Evolutionary conservation across 371 early-diverging fungal genomes (phyloP), one percentile per base, ranked within the genome.

Genomic region (Capillidium rhysosporum): DNA sequence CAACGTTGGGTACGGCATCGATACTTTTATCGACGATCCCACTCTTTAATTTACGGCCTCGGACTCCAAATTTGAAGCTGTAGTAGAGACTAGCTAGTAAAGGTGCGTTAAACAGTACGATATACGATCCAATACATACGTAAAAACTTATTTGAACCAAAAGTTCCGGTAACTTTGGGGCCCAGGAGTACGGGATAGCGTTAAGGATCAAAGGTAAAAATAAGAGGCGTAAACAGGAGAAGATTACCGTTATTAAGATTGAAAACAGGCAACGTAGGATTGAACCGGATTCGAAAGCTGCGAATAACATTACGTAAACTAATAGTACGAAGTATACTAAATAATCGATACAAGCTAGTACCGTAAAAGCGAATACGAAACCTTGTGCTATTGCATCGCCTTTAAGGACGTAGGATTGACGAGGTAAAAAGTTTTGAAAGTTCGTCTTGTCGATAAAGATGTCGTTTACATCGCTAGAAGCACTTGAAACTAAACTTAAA

Each of bases 141-240:
- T 51, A 51, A 38, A 51, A 51, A 34, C 25, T 25, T 14, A 51
- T 31, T 51, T 51, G 25, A 9, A 51, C 16, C 51, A 51, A 24
- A 18, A 29, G 28, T 10, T 12, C 18, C 16, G 51, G 51, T 7
- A 51, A 31, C 38, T 51, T 51, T 29, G 51, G 51, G 2, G 51
- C 51, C 31, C 31, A 51, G n/a, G 10, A 9, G 30, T 51, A 51
- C 2, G 51, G 51, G 29, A 51, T 51, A 24, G 51, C 40, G 38
- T 51, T 51, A n/a, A 51, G 38, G 20, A 51, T 51, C 16, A 51
- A 23, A 12, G 51, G 51, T 9, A 51, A 14, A 24, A 51, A 51
- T 3, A 51, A 14, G n/a, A 51, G n/a, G 3, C 51, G 10, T 29
- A 51, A 31, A 28, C 34, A 29, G 30, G 38, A 31, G 51, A 51